phyloP scores from a whole-genome alignment of 768 basidiomycete species.

The Glaciozyma antarctica region DNA sequence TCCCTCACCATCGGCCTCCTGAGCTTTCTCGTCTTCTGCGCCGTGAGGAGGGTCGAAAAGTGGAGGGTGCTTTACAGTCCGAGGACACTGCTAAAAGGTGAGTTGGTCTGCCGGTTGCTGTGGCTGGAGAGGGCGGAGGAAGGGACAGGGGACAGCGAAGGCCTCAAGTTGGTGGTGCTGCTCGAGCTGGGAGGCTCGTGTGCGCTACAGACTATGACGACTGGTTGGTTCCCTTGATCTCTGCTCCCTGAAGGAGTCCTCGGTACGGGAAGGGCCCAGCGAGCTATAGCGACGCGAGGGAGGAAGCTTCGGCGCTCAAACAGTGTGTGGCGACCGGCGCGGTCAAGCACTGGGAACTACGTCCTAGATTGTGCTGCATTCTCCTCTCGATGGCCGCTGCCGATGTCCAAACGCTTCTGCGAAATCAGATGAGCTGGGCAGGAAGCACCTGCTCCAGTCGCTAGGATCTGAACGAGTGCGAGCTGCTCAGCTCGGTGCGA shows the following conservation, averaged over 20 bases:
- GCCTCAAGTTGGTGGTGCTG: conserved; percentile 10
- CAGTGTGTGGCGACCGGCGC: no score
- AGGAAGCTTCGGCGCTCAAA: not conserved
- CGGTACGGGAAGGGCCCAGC: not conserved
- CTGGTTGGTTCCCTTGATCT: no score
- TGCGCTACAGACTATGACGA: no score
- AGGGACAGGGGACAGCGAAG: not conserved
- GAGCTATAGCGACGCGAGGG: not conserved
- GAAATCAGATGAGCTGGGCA: no score
- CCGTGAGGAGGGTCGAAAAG: conserved; percentile 56
- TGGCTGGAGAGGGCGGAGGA: not conserved
- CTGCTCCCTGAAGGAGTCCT: no score
- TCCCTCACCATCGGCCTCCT: conserved; percentile 65
- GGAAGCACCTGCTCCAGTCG: no score
- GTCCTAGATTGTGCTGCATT: not conserved
- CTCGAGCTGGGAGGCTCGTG: not conserved
- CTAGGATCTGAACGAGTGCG: no score
- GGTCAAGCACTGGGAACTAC: no score
- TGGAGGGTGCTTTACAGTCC: conserved; percentile 89
- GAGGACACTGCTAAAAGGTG: conserved; percentile 87
- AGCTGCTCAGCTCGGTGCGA: no score
- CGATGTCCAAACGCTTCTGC: no score
- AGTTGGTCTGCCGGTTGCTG: conserved; percentile 20
- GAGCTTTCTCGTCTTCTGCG: conserved; percentile 80
- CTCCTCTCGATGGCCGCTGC: not conserved